These are phyloP conservation scores for Debaryomycetaceae sp. DNA, from an alignment of 1,139 yeast species.

Conservation along the genomic window DNA sequence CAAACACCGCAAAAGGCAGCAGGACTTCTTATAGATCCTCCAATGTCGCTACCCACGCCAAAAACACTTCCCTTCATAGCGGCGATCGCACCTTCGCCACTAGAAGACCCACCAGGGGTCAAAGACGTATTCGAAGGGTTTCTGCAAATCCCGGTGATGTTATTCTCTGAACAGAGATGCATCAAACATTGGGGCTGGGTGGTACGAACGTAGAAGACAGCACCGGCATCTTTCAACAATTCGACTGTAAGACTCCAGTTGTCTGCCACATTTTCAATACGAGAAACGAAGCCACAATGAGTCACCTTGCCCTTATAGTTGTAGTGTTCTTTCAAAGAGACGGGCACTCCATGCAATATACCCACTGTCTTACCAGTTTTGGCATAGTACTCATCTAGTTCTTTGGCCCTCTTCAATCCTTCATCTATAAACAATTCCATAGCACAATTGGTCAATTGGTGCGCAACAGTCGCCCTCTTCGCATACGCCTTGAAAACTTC, in stretches of 20 bases:
- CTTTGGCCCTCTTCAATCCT: constrained; percentile 30
- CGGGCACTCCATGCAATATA: constrained; percentile 21
- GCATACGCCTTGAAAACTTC: constrained; percentile 49
- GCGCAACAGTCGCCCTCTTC: constrained; percentile 40
- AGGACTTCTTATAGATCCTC: constrained; percentile 27
- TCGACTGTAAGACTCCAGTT: constrained; percentile 2
- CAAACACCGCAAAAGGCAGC: constrained; percentile 25
- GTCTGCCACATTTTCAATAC: constrained; percentile 7
- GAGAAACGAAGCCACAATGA: constrained; percentile 16
- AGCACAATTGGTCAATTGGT: constrained; percentile 34
- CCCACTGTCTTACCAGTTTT: constrained; percentile 11
- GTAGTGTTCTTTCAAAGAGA: constrained; percentile 21
- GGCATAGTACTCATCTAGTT: constrained; percentile 18
- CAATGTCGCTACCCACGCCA: constrained; percentile 29
- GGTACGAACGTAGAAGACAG: constrained; percentile 32
- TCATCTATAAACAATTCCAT: constrained; percentile 29
- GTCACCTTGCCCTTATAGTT: constrained; percentile 15
- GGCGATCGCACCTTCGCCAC: constrained; percentile 24
- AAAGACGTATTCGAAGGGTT: constrained; percentile 52
- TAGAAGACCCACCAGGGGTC: constrained; percentile 45
- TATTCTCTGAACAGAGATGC: constrained; percentile 52
- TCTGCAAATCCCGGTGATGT: constrained; percentile 48
- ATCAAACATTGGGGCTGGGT: constrained; percentile 55
- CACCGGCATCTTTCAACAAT: constrained; percentile 7
- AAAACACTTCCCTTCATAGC: constrained; percentile 21